Base-by-base conservation (phyloP, 169 alveolate genomes). In the Condylostoma magnum region DNA sequence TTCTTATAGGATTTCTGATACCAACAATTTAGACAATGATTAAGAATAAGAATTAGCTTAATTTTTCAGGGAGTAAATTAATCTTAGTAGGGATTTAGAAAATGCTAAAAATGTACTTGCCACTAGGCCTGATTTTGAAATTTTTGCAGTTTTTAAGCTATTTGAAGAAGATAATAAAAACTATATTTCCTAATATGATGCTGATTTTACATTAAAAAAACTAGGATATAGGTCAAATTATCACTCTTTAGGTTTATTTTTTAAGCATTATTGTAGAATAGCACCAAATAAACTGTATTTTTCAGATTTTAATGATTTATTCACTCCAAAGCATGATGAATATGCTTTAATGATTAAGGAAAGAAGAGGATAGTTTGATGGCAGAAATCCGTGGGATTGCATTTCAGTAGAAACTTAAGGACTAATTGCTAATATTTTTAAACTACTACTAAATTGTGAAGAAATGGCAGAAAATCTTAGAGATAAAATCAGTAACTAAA, bases 251-350 rank as follows among this genome's bases (percentile, higher is more conserved):
- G n/a, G 51, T 41, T 22, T 67, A 15, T 69, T 76, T 28, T 10
- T 76, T 25, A 53, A 81, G 46, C 38, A 73, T 18, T 80, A 55
- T 57, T 84, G 76, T 44, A 68, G 44, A 37, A 77, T 75, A 46
- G 33, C 47, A 10, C 82, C 66, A 41, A 84, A 84, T 6, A 76
- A 60, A 48, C 6, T 80, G 2, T 34, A 46, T 12, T 80, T 75
- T 36, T 65, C 80, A 3, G 90, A 82, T 57, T 82, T 82, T 50
- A 72, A 83, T 57, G 85, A 82, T 34, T 71, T 84, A 10, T 72
- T 82, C 51, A 38, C 71, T 4, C 90, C 90, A 43, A 65, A 56
- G 27, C 44, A 50, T 10, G 12, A 50, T 1, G 50, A 55, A 31
- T 72, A 74, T 47, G 25, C 70, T 4, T 3, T 1, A 12, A 34